Evolutionary conservation across 495 filamentous ascomycete species (phyloP).

Genomic region (Echria macrotheca): DNA sequence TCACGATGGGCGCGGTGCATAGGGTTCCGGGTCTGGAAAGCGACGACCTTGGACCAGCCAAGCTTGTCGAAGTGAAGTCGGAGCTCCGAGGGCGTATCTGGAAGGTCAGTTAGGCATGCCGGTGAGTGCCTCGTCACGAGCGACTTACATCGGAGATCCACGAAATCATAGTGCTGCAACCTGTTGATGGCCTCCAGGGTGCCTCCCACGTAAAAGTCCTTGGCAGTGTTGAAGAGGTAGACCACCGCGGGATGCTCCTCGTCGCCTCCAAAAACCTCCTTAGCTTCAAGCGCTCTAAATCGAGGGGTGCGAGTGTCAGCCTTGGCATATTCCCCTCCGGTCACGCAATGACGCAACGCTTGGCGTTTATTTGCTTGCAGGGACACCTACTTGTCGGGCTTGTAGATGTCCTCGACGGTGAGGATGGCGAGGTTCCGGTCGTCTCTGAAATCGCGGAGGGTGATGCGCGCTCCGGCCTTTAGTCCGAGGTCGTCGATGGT

Average conservation of each 20-base stretch:
- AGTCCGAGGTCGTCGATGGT: conserved; percentile 66
- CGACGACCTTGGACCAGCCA: conserved; percentile 92
- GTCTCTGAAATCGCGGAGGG: conserved; percentile 92
- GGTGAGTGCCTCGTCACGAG: no score
- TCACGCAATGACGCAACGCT: conserved; percentile 26
- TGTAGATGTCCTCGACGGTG: conserved; percentile 93
- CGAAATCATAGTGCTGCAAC: conserved; percentile 97
- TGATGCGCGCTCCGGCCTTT: conserved; percentile 72
- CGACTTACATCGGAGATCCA: conserved; percentile 75
- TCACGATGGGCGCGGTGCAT: conserved; percentile 99
- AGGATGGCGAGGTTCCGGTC: conserved; percentile 93
- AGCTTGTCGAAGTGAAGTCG: conserved; percentile 98
- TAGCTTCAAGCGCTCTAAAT: conserved; percentile 75
- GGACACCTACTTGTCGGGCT: conserved; percentile 80
- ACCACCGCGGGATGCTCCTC: conserved; percentile 87
- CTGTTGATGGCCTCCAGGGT: conserved; percentile 91
- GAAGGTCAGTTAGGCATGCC: no score
- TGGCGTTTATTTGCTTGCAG: conserved; percentile 16
- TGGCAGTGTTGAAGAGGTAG: conserved; percentile 72
- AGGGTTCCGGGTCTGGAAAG: conserved; percentile 97
- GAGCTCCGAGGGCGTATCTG: conserved; percentile 90
- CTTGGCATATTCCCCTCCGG: conserved; percentile 15
- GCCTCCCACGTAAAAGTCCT: conserved; percentile 91
- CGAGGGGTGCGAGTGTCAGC: background rate
- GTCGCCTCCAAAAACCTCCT: conserved; percentile 93